A percentile compares a stretch with the other conserved stretches of the same genome.
Conservation (phyloP, 306 rosid genomes). For the Vicia sativa region DNA sequence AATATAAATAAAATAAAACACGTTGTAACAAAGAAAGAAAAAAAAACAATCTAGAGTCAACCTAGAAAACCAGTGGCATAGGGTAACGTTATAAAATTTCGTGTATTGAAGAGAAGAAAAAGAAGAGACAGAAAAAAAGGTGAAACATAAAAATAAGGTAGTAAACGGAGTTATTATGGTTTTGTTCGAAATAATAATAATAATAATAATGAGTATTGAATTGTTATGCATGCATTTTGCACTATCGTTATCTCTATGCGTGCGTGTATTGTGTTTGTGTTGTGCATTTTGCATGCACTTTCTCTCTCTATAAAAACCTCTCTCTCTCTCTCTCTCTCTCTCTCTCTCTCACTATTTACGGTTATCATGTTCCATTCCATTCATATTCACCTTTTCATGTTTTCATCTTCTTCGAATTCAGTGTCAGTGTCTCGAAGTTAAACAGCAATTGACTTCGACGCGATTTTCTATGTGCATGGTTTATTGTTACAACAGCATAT, state of each 20-base stretch:
- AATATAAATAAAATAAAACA: not conserved
- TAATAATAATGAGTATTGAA: not conserved
- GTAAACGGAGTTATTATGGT: slow-evolving; percentile 7
- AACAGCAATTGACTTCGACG: not conserved
- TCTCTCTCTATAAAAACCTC: slow-evolving; percentile 32
- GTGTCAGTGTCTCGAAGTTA: not conserved
- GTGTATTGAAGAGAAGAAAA: not conserved
- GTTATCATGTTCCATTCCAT: slow-evolving; percentile 11
- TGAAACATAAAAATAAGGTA: not conserved
- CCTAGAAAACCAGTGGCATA: not conserved
- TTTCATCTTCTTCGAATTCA: not conserved
- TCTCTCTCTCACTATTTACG: not conserved
- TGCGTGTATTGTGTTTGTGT: not conserved
- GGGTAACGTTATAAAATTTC: not conserved
- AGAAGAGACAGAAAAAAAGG: not conserved
- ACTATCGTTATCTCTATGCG: slow-evolving; percentile 7
- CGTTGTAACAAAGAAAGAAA: not conserved
- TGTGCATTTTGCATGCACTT: slow-evolving; percentile 11
- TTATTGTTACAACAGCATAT: not conserved
- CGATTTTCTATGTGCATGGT: slow-evolving; percentile 4
- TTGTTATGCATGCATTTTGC: slow-evolving; percentile 9
- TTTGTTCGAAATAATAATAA: not conserved
- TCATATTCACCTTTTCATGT: slow-evolving; percentile 3
- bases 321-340: not conserved
- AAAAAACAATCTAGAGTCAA: slow-evolving; percentile 16